Conservation (phyloP, 179 eudicot species). For the Pouteria campechiana region DNA sequence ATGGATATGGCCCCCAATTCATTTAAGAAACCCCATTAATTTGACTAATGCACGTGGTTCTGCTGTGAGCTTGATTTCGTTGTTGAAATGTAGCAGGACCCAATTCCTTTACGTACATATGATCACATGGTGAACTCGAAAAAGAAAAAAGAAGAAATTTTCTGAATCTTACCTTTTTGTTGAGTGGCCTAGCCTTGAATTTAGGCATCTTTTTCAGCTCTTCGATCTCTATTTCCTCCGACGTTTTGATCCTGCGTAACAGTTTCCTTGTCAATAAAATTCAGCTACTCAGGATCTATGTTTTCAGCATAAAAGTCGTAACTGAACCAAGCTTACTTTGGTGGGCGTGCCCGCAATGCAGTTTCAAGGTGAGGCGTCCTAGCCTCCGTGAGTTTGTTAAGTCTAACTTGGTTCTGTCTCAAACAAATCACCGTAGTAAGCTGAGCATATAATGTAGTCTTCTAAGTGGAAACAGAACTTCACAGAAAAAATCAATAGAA, state of each 20-base stretch:
- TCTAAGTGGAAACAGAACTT: not conserved
- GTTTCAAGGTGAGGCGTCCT: constrained; percentile 82
- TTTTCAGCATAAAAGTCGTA: no score
- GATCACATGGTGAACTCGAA: not conserved
- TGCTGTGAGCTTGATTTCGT: no score
- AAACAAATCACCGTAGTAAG: not conserved
- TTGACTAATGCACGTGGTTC: no score
- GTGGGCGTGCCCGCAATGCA: constrained; percentile 84
- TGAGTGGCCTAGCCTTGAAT: constrained; percentile 90
- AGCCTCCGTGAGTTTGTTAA: constrained; percentile 61
- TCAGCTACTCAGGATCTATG: no score
- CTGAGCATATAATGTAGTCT: not conserved
- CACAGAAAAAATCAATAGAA: no score
- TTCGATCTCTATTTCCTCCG: constrained; percentile 71
- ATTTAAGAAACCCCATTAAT: no score
- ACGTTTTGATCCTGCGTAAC: constrained; percentile 51
- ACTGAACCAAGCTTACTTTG: no score
- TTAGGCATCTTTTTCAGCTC: constrained; percentile 69
- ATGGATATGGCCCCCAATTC: no score
- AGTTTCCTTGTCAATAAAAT: no score
- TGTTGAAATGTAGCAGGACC: no score
- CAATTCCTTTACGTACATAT: no score
- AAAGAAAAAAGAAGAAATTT: not conserved
- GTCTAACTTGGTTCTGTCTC: constrained; percentile 54
- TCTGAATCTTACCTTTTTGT: constrained; percentile 52